A percentile compares a stretch with the other conserved stretches of the same genome.
Evolutionary conservation across 805 yeast genomes (phyloP).

Genomic region (Cyberlindnera mycetangii): DNA sequence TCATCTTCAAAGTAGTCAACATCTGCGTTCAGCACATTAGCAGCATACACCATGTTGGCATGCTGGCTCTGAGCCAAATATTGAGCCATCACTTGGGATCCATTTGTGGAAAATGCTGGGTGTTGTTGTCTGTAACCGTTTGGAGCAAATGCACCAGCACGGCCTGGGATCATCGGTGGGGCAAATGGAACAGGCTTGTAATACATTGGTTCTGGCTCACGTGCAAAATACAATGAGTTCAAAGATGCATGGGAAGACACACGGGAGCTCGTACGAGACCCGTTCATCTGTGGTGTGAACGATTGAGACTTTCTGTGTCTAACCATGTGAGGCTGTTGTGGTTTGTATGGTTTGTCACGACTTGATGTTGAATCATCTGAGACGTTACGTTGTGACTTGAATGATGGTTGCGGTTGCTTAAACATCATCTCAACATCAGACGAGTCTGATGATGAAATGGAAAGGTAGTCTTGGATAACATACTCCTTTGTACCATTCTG

Average conservation of each 20-base stretch:
- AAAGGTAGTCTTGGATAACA: constrained; percentile 9
- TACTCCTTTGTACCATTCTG: neutral
- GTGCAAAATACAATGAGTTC: constrained; percentile 16
- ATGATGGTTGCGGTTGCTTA: constrained; percentile 7
- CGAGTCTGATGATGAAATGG: constrained; percentile 10
- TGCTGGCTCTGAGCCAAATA: constrained; percentile 72
- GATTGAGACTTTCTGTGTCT: constrained; percentile 6
- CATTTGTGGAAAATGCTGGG: constrained; percentile 34
- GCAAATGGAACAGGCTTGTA: constrained; percentile 16
- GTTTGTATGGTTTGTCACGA: neutral
- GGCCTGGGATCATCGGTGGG: constrained; percentile 11
- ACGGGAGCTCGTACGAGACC: constrained; percentile 10
- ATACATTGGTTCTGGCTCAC: constrained; percentile 12
- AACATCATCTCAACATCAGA: constrained; percentile 13
- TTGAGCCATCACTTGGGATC: constrained; percentile 77
- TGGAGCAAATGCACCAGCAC: constrained; percentile 3
- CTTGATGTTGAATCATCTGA: constrained; percentile 3
- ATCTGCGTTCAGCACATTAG: constrained; percentile 48
- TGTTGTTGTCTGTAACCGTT: constrained; percentile 4
- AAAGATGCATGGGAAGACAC: constrained; percentile 20
- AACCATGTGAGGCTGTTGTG: neutral
- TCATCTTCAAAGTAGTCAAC: constrained; percentile 14
- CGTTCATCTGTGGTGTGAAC: constrained; percentile 6
- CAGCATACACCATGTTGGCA: constrained; percentile 52
- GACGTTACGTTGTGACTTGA: constrained; percentile 3